phyloP scores from a whole-genome alignment of 2,329 filamentous ascomycete species.

The Colletotrichum tamarilloi region DNA sequence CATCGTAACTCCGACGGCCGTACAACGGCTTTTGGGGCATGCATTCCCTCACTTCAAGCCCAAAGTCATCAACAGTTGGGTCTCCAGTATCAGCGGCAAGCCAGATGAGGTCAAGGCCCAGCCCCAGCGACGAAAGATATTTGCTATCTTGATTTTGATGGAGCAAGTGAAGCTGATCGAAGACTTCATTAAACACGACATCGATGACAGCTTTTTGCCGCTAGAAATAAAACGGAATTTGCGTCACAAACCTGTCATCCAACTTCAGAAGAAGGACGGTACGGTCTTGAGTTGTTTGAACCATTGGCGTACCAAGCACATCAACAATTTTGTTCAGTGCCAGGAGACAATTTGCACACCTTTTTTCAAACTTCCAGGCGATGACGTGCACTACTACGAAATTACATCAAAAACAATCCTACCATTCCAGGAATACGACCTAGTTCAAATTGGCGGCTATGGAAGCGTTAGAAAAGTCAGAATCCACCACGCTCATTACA shows the following conservation, averaged over 20 bases:
- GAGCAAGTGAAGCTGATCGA: conserved; percentile 42
- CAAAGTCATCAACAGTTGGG: background rate
- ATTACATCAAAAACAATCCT: background rate
- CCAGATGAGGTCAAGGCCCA: background rate
- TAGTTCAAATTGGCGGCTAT: background rate
- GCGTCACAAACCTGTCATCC: background rate
- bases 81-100: background rate
- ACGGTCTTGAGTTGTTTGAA: background rate
- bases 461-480: background rate
- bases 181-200: conserved; percentile 17
- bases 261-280: background rate
- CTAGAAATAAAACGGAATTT: background rate
- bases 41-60: background rate
- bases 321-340: background rate
- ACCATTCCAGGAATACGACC: background rate
- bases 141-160: conserved; percentile 36
- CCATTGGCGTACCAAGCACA: background rate
- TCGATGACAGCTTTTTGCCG: background rate
- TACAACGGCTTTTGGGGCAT: background rate
- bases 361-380: background rate
- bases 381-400: background rate
- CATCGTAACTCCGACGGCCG: background rate
- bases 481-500: background rate
- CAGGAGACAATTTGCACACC: background rate
- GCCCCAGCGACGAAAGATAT: background rate